Base-by-base conservation (phyloP, 257 asterid genomes). In the Cordia subcordata region DNA sequence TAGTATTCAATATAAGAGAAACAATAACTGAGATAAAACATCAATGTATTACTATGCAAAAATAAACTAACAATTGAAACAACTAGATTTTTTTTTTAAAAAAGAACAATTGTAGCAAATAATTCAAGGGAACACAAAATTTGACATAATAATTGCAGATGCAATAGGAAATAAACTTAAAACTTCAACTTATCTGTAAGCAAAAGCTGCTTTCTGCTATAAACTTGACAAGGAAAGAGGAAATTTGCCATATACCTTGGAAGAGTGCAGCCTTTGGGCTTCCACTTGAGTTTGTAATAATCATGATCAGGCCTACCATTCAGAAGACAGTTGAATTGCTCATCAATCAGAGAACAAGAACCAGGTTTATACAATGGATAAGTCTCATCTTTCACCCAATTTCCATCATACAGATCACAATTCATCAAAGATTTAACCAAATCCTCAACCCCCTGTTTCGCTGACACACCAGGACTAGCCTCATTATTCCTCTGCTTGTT, bases 261-360 rank as follows among this genome's bases (percentile, higher is more conserved):
- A 19, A 86, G 73, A 67, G 78, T 70, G 71, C 96, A 92, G n/a
- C 70, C 84, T 46, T 79, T 82, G 12, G 99, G 96, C 81, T 88
- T 88, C 99, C 99, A 92, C 67, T 74, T 86, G 21, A 78, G 72
- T 49, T 81, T 75, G 32, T 74, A 68, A 64, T 84, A 86, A 62
- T 72, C 81, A 58, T 38, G 62, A 66, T 92, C 99, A 61, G 85
- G 94, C 65, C 99, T 82, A 13, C 95, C 96, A 57, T 92, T 92
- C 49, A 68, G 50, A 61, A 84, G 77, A 65, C 99, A 92, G 66
- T 82, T 85, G 72, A 88, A 89, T 64, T 92, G 99, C 59, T 92
- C 95, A 69, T 92, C 99, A n/a, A 92, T 84, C 62, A 92, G 69
- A 38, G 96, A 78, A 68, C 99, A 92, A 55, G 99, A 92, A 79